Evolutionary conservation across 768 basidiomycete species (phyloP).

Genomic region (Boletellus ananas): DNA sequence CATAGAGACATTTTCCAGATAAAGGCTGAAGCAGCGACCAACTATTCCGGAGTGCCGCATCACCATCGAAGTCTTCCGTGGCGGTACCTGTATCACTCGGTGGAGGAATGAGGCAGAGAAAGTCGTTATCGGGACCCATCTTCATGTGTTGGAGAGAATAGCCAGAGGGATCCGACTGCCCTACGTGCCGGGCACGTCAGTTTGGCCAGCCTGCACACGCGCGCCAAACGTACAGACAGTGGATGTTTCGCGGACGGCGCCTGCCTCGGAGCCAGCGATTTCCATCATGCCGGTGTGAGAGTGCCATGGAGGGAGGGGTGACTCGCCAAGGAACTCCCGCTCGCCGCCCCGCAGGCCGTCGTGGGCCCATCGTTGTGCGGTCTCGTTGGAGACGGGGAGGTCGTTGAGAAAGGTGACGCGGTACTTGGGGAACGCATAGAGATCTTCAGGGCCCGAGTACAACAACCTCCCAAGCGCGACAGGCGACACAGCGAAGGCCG

Average conservation of each 20-base stretch:
- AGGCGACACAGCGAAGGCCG: slow-evolving; percentile 16
- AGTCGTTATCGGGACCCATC: slow-evolving; percentile 64
- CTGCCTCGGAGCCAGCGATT: slow-evolving; percentile 54
- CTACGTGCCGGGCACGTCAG: slow-evolving; percentile 15
- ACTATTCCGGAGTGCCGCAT: slow-evolving; percentile 66
- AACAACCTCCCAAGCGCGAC: slow-evolving; percentile 31
- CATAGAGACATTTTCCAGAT: slow-evolving; percentile 79
- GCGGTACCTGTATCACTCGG: slow-evolving; percentile 44
- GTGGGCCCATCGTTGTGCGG: slow-evolving; percentile 70
- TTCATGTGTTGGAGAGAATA: slow-evolving; percentile 71
- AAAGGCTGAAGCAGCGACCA: slow-evolving; percentile 83
- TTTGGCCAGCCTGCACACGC: slow-evolving; percentile 7
- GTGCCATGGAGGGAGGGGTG: slow-evolving; percentile 40
- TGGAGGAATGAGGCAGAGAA: slow-evolving; percentile 76
- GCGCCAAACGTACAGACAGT: slow-evolving; percentile 38
- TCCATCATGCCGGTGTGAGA: slow-evolving; percentile 45
- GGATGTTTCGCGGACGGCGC: slow-evolving; percentile 14
- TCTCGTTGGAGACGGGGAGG: slow-evolving; percentile 68
- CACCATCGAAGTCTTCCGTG: slow-evolving; percentile 53
- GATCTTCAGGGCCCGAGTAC: slow-evolving; percentile 76
- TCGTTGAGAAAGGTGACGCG: slow-evolving; percentile 75
- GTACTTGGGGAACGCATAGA: slow-evolving; percentile 79
- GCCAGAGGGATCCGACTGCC: slow-evolving; percentile 28
- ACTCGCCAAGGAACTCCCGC: slow-evolving; percentile 69
- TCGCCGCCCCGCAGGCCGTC: slow-evolving; percentile 73